phyloP scores from a whole-genome alignment of 768 basidiomycete species.

The Lentinula sp. region DNA sequence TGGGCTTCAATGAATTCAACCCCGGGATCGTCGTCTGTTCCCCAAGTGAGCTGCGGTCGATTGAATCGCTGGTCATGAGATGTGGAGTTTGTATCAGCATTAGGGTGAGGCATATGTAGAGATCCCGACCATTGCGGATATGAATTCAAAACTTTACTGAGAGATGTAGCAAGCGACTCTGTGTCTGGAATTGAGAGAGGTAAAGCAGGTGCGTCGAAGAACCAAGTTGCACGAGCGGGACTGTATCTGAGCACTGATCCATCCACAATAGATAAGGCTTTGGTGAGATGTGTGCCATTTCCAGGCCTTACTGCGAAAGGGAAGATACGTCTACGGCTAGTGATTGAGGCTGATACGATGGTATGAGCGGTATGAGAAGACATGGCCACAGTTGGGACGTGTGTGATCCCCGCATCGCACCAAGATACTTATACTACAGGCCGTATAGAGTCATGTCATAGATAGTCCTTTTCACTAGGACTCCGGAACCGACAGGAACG shows the following conservation, averaged over 20 bases:
- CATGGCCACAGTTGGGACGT: no score
- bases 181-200: background rate
- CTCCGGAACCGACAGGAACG: no score
- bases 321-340: background rate
- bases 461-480: no score
- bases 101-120: slow-evolving; percentile 15
- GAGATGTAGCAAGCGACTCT: slow-evolving; percentile 6
- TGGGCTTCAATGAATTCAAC: slow-evolving; percentile 22
- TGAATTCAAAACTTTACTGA: slow-evolving; percentile 16
- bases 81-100: background rate
- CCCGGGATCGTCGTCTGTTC: slow-evolving; percentile 20
- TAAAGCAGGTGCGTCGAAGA: slow-evolving; percentile 13
- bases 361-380: no score
- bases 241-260: slow-evolving; percentile 18
- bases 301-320: background rate
- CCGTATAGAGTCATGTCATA: no score
- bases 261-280: slow-evolving; percentile 23
- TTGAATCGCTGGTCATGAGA: slow-evolving; percentile 19
- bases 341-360: background rate
- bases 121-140: slow-evolving; percentile 28
- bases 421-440: no score
- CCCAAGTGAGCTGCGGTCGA: slow-evolving; percentile 21
- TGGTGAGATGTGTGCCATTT: background rate
- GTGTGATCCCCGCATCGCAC: no score
- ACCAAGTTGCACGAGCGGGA: slow-evolving; percentile 21